Evolutionary conservation across 306 rosid genomes (phyloP), one percentile per base, ranked within the genome.

Genomic region (Sphenostylis stenocarpa): DNA sequence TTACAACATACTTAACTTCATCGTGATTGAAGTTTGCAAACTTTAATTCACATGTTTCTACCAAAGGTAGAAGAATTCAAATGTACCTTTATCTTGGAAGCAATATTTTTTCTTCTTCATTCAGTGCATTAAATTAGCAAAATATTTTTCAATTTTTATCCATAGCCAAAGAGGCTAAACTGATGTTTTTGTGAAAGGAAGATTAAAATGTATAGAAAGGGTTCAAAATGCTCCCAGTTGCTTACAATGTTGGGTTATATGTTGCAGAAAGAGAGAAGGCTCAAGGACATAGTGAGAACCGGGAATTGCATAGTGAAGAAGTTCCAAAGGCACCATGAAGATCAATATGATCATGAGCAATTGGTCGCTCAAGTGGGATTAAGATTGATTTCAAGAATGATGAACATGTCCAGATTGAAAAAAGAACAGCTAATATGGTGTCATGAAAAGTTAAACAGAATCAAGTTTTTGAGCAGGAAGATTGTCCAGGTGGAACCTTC

Each of bases 371-470:
- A 84, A 77, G 93, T 95, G 77, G 97, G 90, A 44, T 57, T 92
- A 72, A 92, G 82, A 81, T 78, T 95, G 85, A 68, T 90, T 70
- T 89, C 91, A 70, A 88, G 93, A 81, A 96, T 92, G 77, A 60
- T 92, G n/a, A 82, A 67, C 70, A 83, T 94, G 93, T 79, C 97
- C 21, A 88, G 77, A 34, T 71, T 94, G 47, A 88, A 88, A 26
- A 75, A 72, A 73, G 93, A 91, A 66, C 96, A 88, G 26, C 48
- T 91, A 29, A 68, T 86, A 17, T 91, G 98, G 98, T 94, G 96
- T 56, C 79, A 47, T 53, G 88, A 85, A 52, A 94, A 94, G 73
- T 78, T 94, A 24, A 79, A 72, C 33, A 76, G 85, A 20, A 76
- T 91, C 62, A 84, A 67, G 58, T 84, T 91, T 58, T 79, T 81